phyloP scores from a whole-genome alignment of 2,329 filamentous ascomycete genomes.

The Ceratocystis huliohia region DNA sequence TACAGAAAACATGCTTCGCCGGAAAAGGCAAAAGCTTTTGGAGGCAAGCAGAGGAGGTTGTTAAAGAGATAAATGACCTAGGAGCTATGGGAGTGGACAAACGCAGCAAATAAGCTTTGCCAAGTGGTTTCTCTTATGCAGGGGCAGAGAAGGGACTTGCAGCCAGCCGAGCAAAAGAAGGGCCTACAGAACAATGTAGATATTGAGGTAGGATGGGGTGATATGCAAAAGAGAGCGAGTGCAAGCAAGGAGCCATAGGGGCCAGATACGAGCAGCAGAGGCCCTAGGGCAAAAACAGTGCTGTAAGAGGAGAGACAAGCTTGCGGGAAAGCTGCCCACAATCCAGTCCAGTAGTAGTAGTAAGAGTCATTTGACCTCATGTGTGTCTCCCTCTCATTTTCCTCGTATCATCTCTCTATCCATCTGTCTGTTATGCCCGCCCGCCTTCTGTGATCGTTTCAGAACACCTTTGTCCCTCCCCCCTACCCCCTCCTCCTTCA shows the following conservation, averaged over 20 bases:
- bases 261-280: too few species aligned
- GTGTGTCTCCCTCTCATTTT: too few species aligned
- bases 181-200: background rate
- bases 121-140: conserved; percentile 8
- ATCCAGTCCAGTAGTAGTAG: too few species aligned
- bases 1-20: background rate
- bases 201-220: background rate
- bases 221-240: background rate
- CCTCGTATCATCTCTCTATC: too few species aligned
- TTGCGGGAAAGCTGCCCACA: too few species aligned
- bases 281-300: too few species aligned
- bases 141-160: background rate
- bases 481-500: background rate
- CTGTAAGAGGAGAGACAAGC: too few species aligned
- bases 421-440: background rate
- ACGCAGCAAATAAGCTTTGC: background rate
- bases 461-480: background rate
- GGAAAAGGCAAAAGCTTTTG: background rate
- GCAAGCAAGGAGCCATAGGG: too few species aligned
- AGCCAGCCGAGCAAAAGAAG: background rate
- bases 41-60: background rate
- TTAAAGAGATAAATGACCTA: background rate
- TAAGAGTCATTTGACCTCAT: too few species aligned
- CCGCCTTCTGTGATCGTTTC: background rate
- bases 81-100: background rate